Evolutionary conservation across 305 asterid species (phyloP), one percentile per base, ranked within the genome.

Genomic region (Striga hermonthica): DNA sequence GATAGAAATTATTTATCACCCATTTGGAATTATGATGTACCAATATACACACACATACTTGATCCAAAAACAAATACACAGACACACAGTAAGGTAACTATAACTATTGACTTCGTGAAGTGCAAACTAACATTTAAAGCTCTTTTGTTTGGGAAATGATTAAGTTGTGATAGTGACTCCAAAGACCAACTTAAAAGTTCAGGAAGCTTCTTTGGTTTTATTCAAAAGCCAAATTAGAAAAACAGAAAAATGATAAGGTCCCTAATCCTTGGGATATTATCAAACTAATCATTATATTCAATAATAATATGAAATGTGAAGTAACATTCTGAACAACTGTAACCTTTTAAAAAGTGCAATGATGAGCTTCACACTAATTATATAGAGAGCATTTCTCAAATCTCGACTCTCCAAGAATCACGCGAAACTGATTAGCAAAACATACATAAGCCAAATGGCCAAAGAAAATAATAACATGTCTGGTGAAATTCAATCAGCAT

Each of bases 401-500:
- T 14, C 9, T 16, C 3, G 4, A 22, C 31, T 22, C 31, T 22
- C 31, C 31, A 22, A 22, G 31, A 22, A 22, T 22, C 31, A 22
- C 31, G 2, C 31, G 31, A 22, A 52, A 52, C 11, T 3, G 28
- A 9, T 0, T 22, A 22, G 31, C 31, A 22, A 22, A 22, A 22
- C 31, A 22, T 22, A 22, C 31, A 22, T 22, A 22, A 22, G 31
- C 31, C 31, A 22, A 22, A 22, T 22, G 31, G 31, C 31, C 31
- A 22, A 3, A 9, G 9, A 22, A 52, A 35, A 65, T 62, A 66
- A 66, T 62, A 57, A 65, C 80, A 52, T 84, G 78, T 97, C 99
- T 94, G 99, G 83, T 94, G 99, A 70, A 94, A 94, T 80, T 94
- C 99, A 75, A 94, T 76, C 52, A 94, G 84, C 38, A 90, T 86